phyloP scores from a whole-genome alignment of 2,329 filamentous ascomycete species.

The Orbilia quercus region DNA sequence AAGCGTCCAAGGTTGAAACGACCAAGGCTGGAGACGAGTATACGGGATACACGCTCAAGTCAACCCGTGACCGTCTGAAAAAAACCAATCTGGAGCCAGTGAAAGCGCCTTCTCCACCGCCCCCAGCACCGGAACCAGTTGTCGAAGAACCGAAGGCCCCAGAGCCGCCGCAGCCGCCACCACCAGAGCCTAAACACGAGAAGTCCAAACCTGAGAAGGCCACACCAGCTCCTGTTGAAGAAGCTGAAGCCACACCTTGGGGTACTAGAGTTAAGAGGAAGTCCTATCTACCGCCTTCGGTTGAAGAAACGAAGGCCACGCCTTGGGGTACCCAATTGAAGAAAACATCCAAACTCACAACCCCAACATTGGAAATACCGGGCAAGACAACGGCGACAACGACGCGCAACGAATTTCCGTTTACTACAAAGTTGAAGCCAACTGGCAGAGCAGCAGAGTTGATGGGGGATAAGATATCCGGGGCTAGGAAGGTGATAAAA shows the following conservation, averaged over 20 bases:
- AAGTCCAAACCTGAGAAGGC: constrained; percentile 20
- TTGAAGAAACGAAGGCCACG: constrained; percentile 19
- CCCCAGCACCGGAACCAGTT: constrained; percentile 17
- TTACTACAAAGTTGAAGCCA: constrained; percentile 46
- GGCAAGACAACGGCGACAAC: constrained; percentile 9
- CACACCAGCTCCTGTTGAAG: constrained; percentile 29
- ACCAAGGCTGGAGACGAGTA: constrained; percentile 27
- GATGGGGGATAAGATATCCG: constrained; percentile 24
- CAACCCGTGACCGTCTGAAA: constrained; percentile 41
- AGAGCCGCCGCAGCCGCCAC: neutral
- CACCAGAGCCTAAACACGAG: neutral
- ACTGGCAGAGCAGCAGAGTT: constrained; percentile 52
- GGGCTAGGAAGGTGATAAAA: constrained; percentile 22
- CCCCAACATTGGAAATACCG: constrained; percentile 32
- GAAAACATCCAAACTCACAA: constrained; percentile 21
- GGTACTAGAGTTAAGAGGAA: constrained; percentile 32
- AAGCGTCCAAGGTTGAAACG: neutral
- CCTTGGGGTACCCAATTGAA: constrained; percentile 33
- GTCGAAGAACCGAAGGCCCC: constrained; percentile 4
- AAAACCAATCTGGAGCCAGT: constrained; percentile 29
- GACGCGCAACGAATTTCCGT: constrained; percentile 39
- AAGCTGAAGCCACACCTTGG: constrained; percentile 40
- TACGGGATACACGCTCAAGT: constrained; percentile 31
- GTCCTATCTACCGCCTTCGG: constrained; percentile 23
- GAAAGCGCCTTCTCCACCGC: constrained; percentile 14